phyloP scores from a whole-genome alignment of 2,329 filamentous ascomycete species.

The Pseudogymnoascus sp. region DNA sequence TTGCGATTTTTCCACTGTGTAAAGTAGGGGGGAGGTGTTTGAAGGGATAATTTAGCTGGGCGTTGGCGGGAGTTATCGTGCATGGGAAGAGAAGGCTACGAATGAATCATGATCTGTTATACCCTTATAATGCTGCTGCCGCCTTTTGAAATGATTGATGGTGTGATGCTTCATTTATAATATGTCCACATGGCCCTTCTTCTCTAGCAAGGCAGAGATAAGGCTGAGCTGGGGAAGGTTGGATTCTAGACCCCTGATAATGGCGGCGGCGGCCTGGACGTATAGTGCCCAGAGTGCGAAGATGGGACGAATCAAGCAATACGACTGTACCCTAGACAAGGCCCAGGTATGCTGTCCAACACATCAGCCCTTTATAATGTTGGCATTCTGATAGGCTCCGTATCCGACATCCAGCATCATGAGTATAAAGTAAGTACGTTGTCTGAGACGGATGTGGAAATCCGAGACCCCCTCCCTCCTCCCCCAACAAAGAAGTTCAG shows the following conservation, averaged over 20 bases:
- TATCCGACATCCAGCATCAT: neutral
- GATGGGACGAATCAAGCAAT: neutral
- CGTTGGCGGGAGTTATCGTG: slow-evolving; percentile 3
- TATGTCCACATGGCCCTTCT: neutral
- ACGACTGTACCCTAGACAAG: neutral
- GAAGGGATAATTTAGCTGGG: slow-evolving; percentile 6
- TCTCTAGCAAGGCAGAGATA: neutral
- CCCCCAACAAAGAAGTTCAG: neutral
- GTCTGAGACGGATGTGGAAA: neutral
- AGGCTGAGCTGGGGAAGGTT: neutral
- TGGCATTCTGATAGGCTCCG: neutral
- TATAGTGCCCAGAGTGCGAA: neutral
- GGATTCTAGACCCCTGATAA: neutral
- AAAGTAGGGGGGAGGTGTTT: neutral
- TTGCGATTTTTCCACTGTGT: slow-evolving; percentile 1
- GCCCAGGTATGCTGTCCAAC: neutral
- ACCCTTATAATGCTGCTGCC: neutral
- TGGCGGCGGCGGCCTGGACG: neutral
- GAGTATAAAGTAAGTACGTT: neutral
- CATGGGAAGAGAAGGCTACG: slow-evolving; percentile 4
- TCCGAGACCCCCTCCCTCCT: neutral
- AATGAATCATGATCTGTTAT: slow-evolving; percentile 5
- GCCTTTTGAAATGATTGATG: neutral
- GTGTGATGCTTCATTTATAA: neutral
- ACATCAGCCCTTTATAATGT: neutral